Conservation (phyloP, 768 basidiomycete species). For the Termitomyces sp. region DNA sequence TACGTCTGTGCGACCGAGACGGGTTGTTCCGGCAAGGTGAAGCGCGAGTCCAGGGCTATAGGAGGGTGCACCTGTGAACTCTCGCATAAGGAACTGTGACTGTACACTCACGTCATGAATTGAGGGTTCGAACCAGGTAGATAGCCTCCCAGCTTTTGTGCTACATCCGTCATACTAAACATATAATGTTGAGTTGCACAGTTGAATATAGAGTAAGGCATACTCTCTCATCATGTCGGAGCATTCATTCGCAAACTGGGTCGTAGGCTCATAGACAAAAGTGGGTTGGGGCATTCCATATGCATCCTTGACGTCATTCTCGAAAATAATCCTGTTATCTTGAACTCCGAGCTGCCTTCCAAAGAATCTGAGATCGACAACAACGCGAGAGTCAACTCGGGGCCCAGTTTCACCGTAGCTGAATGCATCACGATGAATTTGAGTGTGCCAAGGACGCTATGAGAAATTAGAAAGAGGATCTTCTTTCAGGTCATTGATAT, state of each 20-base stretch:
- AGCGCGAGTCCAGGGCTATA: neutral
- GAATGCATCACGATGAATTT: constrained; percentile 32
- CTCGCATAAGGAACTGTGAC: too few relatives aligned
- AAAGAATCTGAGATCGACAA: constrained; percentile 17
- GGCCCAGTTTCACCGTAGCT: constrained; percentile 25
- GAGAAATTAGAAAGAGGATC: neutral
- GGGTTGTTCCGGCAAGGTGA: neutral
- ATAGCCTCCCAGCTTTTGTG: neutral
- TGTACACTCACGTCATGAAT: neutral
- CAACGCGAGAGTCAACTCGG: constrained; percentile 21
- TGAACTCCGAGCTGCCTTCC: neutral
- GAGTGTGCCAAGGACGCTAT: constrained; percentile 24
- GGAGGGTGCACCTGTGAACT: neutral
- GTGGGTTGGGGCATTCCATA: constrained; percentile 2
- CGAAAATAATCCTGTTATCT: neutral
- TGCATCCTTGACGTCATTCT: neutral
- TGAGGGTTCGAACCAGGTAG: neutral
- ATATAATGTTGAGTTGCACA: neutral
- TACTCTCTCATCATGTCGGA: neutral
- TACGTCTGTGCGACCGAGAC: neutral
- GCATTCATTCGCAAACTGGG: neutral
- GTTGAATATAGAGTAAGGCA: neutral
- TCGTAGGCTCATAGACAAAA: neutral
- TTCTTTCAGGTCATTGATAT: too few relatives aligned
- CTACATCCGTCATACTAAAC: neutral